These are phyloP conservation scores for Alloteropsis semialata DNA, from an alignment of 176 grass and related monocot species.

Conservation along the genomic window DNA sequence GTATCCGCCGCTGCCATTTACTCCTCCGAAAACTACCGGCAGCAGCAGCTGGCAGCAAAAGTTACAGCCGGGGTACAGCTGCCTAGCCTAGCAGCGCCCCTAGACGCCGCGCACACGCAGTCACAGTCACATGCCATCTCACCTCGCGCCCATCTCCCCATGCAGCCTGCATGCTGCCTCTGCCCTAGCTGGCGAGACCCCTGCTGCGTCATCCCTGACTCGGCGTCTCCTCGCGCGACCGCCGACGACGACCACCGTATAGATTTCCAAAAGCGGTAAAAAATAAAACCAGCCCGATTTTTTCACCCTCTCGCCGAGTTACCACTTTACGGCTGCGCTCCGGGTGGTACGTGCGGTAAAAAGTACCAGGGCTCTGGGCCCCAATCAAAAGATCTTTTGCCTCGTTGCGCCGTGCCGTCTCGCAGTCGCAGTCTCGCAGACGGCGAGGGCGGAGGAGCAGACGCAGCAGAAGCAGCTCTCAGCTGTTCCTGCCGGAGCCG, in stretches of 20 bases:
- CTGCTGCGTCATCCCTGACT: slow-evolving; percentile 40
- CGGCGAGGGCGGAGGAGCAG: too few relatives aligned
- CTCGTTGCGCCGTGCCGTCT: background rate
- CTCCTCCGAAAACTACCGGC: background rate
- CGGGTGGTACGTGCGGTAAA: slow-evolving; percentile 29
- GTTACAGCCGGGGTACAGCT: slow-evolving; percentile 36
- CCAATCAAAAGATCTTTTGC: background rate
- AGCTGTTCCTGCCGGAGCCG: too few relatives aligned
- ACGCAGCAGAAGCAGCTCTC: too few relatives aligned
- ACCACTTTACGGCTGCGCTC: slow-evolving; percentile 31
- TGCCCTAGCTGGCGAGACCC: background rate
- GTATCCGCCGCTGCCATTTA: background rate
- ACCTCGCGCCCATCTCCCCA: background rate
- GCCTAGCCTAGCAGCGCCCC: background rate
- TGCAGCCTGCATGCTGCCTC: background rate
- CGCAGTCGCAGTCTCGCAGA: too few relatives aligned
- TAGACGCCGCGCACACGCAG: background rate
- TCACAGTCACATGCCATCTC: background rate
- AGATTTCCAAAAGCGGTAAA: background rate
- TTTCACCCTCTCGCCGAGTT: background rate
- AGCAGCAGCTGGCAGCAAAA: slow-evolving; percentile 5
- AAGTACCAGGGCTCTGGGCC: background rate
- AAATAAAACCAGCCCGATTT: too few relatives aligned
- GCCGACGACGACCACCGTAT: background rate
- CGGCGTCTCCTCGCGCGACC: background rate